A percentile compares a stretch with the other conserved stretches of the same genome.
phyloP scores from a whole-genome alignment of 441 rosid species.

The Raphanus hybrid region DNA sequence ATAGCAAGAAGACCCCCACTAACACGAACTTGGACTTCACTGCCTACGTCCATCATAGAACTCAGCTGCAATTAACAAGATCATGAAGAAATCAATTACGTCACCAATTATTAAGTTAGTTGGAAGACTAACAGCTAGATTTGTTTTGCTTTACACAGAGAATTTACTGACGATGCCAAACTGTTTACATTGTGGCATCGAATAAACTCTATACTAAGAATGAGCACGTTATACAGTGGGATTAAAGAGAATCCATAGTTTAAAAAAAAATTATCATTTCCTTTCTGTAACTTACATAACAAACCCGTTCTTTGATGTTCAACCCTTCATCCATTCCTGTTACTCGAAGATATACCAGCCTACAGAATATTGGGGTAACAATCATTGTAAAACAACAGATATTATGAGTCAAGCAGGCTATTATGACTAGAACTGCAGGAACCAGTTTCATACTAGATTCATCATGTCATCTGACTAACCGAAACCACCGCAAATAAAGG shows the following conservation, averaged over 20 bases:
- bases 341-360: slow-evolving; percentile 89
- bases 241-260: neutral
- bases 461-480: slow-evolving; percentile 2
- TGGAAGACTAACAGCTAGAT: slow-evolving; percentile 20
- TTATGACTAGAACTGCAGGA: slow-evolving; percentile 17
- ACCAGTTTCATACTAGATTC: slow-evolving; percentile 6
- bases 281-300: slow-evolving; percentile 59
- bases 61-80: slow-evolving; percentile 60
- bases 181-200: neutral
- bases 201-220: neutral
- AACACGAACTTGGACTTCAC: slow-evolving; percentile 89
- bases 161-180: neutral
- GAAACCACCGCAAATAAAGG: slow-evolving; percentile 13
- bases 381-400: slow-evolving; percentile 10
- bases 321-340: slow-evolving; percentile 95
- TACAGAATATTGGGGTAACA: slow-evolving; percentile 40
- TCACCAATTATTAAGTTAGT: neutral
- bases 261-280: no score
- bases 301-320: slow-evolving; percentile 85
- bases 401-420: slow-evolving; percentile 8
- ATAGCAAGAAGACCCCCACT: slow-evolving; percentile 96
- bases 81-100: neutral
- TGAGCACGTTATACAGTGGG: neutral
- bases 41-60: slow-evolving; percentile 67
- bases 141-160: slow-evolving; percentile 1